A percentile compares a stretch with the other conserved stretches of the same genome.
Conservation (phyloP, 495 filamentous ascomycete genomes). For the Aspergillus baeticus region DNA sequence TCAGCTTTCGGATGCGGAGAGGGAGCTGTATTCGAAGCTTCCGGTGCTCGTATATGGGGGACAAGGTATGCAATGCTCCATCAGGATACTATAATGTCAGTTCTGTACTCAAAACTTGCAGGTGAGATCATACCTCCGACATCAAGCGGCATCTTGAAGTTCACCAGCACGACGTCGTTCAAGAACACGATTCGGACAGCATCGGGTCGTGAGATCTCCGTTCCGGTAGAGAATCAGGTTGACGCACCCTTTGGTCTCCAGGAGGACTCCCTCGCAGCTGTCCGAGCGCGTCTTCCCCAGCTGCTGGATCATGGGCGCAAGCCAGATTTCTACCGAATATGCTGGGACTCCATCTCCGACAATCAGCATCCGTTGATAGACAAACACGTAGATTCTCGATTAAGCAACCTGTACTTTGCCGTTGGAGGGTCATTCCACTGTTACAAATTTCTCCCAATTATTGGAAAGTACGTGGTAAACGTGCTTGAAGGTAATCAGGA, state of each 20-base stretch:
- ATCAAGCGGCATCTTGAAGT: conserved; percentile 32
- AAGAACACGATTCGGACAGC: conserved; percentile 29
- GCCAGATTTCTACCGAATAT: conserved; percentile 27
- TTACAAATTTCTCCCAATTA: conserved; percentile 59
- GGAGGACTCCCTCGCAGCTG: conserved; percentile 4
- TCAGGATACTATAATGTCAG: neutral
- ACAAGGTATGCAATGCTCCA: conserved; percentile 19
- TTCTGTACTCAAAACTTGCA: conserved; percentile 9
- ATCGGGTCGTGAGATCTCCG: conserved; percentile 30
- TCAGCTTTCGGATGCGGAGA: conserved; percentile 30
- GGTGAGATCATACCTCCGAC: conserved; percentile 37
- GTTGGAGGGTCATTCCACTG: conserved; percentile 48
- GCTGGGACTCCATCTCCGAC: conserved; percentile 35
- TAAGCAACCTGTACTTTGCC: conserved; percentile 44
- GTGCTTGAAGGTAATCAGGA: conserved; percentile 39
- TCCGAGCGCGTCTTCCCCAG: conserved; percentile 21
- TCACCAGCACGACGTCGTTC: conserved; percentile 33
- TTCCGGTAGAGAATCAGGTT: conserved; percentile 23
- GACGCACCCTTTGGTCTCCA: conserved; percentile 16
- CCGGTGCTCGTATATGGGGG: conserved; percentile 40
- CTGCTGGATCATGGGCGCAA: conserved; percentile 20
- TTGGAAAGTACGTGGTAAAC: conserved; percentile 55
- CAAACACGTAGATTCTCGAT: conserved; percentile 35
- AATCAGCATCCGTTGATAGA: conserved; percentile 55
- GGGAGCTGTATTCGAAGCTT: conserved; percentile 25